Percentiles rank a stretch among this genome's conserved stretches.
Evolutionary conservation across 345 rosid genomes (phyloP).

Genomic region (Angophora floribunda): DNA sequence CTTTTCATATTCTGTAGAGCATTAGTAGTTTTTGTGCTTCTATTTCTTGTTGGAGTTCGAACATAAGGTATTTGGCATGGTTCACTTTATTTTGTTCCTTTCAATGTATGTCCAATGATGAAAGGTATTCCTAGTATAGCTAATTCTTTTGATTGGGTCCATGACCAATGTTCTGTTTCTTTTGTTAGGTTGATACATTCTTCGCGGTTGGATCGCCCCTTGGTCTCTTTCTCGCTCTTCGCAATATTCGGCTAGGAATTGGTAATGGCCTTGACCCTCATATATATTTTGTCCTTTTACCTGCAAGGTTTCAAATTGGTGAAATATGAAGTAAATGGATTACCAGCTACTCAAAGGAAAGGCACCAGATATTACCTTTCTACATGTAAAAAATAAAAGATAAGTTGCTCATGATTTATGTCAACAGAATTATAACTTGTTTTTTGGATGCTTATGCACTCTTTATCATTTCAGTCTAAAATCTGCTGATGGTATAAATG

Average conservation of each 20-base stretch:
- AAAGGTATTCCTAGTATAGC: background rate
- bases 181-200: conserved; percentile 83
- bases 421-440: background rate
- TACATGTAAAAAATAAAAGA: background rate
- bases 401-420: background rate
- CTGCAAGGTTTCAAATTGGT: background rate
- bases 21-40: background rate
- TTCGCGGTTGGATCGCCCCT: conserved; percentile 99
- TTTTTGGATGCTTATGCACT: background rate
- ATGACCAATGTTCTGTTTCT: background rate
- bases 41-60: background rate
- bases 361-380: background rate
- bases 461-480: background rate
- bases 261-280: conserved; percentile 26
- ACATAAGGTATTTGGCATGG: background rate
- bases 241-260: conserved; percentile 82
- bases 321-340: background rate
- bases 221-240: conserved; percentile 94
- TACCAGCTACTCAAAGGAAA: background rate
- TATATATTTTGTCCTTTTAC: background rate
- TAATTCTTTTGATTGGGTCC: background rate
- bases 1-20: background rate
- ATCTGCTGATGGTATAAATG: background rate
- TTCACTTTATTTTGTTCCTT: background rate
- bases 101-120: background rate